Evolutionary conservation across 768 basidiomycete species (phyloP).

Genomic region (Dentipellis fragilis): DNA sequence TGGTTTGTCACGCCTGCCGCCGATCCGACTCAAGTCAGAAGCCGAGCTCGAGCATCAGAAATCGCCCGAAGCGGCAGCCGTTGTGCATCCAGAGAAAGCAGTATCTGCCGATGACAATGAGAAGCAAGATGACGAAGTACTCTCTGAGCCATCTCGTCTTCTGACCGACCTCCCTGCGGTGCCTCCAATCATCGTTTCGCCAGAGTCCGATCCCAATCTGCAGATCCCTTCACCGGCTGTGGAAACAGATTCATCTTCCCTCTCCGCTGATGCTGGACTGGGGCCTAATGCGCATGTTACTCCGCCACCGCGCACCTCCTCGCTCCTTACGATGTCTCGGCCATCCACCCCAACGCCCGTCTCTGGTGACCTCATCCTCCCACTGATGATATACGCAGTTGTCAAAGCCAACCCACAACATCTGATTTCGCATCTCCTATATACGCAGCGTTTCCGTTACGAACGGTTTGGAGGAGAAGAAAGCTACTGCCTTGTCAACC

Average conservation of each 20-base stretch:
- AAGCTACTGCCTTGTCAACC: conserved; percentile 87
- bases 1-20: conserved; percentile 65
- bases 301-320: neutral
- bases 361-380: conserved; percentile 85
- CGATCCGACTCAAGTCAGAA: conserved; percentile 64
- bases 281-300: neutral
- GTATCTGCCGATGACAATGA: neutral
- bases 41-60: conserved; percentile 30
- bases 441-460: conserved; percentile 51
- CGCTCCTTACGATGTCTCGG: conserved; percentile 9
- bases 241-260: neutral
- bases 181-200: conserved; percentile 17
- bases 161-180: conserved; percentile 4
- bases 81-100: neutral
- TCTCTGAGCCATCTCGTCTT: neutral
- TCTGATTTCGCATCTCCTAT: conserved; percentile 62
- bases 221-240: conserved; percentile 3
- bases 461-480: conserved; percentile 68
- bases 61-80: conserved; percentile 18
- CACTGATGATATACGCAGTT: conserved; percentile 87
- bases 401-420: conserved; percentile 86
- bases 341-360: conserved; percentile 38
- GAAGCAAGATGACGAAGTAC: neutral
- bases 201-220: conserved; percentile 11
- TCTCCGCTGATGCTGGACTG: neutral